Conservation (phyloP, 768 basidiomycete species). For the Suillus hirtellus region DNA sequence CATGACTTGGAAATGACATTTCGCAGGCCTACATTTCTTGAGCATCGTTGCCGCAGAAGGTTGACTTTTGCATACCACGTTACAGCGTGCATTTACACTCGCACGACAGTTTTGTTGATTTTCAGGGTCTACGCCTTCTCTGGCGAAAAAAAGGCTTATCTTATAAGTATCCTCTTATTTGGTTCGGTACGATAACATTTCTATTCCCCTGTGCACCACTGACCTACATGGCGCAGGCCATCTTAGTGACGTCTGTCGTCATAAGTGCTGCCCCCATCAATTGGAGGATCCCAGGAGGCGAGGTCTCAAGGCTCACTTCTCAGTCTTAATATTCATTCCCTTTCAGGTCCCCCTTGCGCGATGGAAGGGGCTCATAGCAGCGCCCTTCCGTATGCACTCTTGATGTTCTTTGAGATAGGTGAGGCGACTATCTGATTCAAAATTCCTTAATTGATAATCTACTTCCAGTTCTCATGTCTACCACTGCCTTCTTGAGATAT, state of each 20-base stretch:
- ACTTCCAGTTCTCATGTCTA: constrained; percentile 1
- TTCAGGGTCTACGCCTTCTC: background rate
- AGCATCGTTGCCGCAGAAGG: background rate
- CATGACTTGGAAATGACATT: background rate
- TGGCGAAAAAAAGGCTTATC: background rate
- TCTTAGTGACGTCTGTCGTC: background rate
- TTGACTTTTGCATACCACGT: background rate
- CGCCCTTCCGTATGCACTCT: constrained; percentile 6
- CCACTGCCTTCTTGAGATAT: constrained; percentile 8
- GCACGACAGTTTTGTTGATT: background rate
- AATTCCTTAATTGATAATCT: background rate
- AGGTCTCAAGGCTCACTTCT: background rate
- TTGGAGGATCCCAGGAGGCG: background rate
- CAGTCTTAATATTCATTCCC: background rate
- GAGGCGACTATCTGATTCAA: background rate
- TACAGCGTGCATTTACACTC: background rate
- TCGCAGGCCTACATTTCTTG: background rate
- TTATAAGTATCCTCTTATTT: background rate
- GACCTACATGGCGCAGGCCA: background rate
- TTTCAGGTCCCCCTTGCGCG: background rate
- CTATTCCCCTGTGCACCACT: background rate
- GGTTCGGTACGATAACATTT: background rate
- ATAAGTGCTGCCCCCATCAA: background rate
- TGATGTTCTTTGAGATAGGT: constrained; percentile 12
- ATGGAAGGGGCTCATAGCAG: constrained; percentile 4